phyloP scores from a whole-genome alignment of 1,284 basidiomycete genomes.

The Chondrostereum purpureum region DNA sequence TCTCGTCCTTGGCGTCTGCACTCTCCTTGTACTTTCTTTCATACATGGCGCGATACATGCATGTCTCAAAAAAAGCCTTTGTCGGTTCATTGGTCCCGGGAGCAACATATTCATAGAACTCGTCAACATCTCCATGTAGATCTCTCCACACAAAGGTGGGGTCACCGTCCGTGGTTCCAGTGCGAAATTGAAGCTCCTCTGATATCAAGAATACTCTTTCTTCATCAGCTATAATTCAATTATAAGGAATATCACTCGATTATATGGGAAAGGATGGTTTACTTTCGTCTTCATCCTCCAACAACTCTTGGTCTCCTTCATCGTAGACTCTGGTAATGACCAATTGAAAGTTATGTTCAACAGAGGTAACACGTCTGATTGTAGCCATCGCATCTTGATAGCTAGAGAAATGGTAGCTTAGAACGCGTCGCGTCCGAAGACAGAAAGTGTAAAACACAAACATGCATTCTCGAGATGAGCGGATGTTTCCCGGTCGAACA shows the following conservation, averaged over 20 bases:
- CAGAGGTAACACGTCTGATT: constrained; percentile 76
- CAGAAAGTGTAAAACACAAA: constrained; percentile 36
- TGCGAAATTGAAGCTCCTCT: constrained; percentile 80
- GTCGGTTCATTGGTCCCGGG: constrained; percentile 79
- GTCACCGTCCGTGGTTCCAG: constrained; percentile 73
- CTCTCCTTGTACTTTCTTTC: constrained; percentile 79
- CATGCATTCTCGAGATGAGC: constrained; percentile 97
- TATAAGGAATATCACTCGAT: constrained; percentile 2
- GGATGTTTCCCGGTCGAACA: constrained; percentile 84
- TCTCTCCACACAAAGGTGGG: constrained; percentile 88
- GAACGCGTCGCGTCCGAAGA: too few relatives aligned
- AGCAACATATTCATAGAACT: constrained; percentile 78
- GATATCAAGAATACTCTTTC: constrained; percentile 91
- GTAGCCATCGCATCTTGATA: constrained; percentile 96
- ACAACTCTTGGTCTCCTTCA: constrained; percentile 88
- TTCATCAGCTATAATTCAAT: constrained; percentile 61
- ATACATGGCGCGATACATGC: constrained; percentile 91
- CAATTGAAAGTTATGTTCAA: constrained; percentile 92
- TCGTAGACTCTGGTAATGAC: constrained; percentile 94
- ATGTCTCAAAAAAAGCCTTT: constrained; percentile 84
- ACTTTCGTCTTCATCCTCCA: constrained; percentile 97
- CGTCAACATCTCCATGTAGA: constrained; percentile 74
- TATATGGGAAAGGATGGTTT: constrained; percentile 27
- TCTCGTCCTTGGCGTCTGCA: constrained; percentile 64
- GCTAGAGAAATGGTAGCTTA: constrained; percentile 34